These are phyloP conservation scores for Aleurites moluccanus DNA, from an alignment of 441 rosid genomes.

Conservation along the genomic window DNA sequence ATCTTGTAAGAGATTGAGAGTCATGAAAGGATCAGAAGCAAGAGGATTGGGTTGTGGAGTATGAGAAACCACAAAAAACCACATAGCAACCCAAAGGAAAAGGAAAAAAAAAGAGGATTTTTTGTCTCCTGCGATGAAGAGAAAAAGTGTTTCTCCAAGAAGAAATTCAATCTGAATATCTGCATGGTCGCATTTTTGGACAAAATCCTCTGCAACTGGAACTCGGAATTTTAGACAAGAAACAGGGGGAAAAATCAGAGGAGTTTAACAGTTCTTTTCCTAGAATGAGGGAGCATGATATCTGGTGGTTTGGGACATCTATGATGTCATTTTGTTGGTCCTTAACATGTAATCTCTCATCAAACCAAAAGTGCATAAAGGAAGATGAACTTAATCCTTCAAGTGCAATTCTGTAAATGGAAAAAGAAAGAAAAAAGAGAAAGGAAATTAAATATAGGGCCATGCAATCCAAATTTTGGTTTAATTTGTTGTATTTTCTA, in stretches of 20 bases:
- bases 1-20: slow-evolving; percentile 68
- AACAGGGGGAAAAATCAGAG: slow-evolving; percentile 1
- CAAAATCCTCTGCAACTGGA: slow-evolving; percentile 9
- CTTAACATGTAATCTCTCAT: slow-evolving; percentile 16
- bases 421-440: not conserved
- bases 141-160: slow-evolving; percentile 30
- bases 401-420: slow-evolving; percentile 29
- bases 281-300: slow-evolving; percentile 20
- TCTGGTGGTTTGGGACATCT: slow-evolving; percentile 30
- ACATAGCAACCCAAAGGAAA: slow-evolving; percentile 15
- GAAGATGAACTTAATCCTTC: slow-evolving; percentile 20
- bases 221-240: slow-evolving; percentile 17
- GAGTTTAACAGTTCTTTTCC: slow-evolving; percentile 14
- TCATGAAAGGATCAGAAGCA: slow-evolving; percentile 76
- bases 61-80: slow-evolving; percentile 27
- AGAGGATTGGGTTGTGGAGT: slow-evolving; percentile 45
- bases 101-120: not conserved
- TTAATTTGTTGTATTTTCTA: slow-evolving; percentile 25
- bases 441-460: slow-evolving; percentile 2
- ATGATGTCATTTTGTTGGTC: slow-evolving; percentile 26
- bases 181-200: slow-evolving; percentile 12
- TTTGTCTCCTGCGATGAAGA: slow-evolving; percentile 10
- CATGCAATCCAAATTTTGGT: slow-evolving; percentile 33
- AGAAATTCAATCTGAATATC: slow-evolving; percentile 19
- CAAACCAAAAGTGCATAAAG: slow-evolving; percentile 24